Conservation (phyloP, 2,329 filamentous ascomycete genomes). For the Sordariomycetes sp. region DNA sequence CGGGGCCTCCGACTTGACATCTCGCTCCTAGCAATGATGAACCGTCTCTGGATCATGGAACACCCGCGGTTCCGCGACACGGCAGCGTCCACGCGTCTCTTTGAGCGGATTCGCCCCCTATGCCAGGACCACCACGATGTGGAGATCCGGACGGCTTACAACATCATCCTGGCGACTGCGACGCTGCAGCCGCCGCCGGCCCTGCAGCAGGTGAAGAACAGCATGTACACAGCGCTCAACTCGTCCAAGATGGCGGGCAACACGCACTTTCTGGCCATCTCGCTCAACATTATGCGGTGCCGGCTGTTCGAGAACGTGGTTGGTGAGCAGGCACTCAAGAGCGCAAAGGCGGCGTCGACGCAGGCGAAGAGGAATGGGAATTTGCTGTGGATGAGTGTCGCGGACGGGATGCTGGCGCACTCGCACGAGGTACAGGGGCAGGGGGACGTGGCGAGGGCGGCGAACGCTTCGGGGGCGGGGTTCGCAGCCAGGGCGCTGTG, state of each 20-base stretch:
- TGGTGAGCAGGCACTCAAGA: slow-evolving; percentile 68
- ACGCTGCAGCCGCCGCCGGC: slow-evolving; percentile 46
- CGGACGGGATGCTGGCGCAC: slow-evolving; percentile 64
- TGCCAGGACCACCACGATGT: slow-evolving; percentile 58
- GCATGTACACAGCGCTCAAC: slow-evolving; percentile 60
- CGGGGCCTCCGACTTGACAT: slow-evolving; percentile 48
- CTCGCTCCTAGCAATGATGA: slow-evolving; percentile 52
- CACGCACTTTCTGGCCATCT: slow-evolving; percentile 68
- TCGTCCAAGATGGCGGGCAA: slow-evolving; percentile 59
- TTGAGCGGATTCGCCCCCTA: slow-evolving; percentile 53
- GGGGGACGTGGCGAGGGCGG: slow-evolving; percentile 22
- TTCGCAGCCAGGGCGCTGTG: slow-evolving; percentile 6
- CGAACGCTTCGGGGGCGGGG: slow-evolving; percentile 24
- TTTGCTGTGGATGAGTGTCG: slow-evolving; percentile 66
- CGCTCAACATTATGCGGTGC: slow-evolving; percentile 73
- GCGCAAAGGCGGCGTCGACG: slow-evolving; percentile 53
- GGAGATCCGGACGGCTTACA: slow-evolving; percentile 66
- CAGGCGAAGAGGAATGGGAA: slow-evolving; percentile 61
- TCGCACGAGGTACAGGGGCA: slow-evolving; percentile 63
- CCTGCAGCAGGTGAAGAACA: slow-evolving; percentile 66
- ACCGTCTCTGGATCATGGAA: slow-evolving; percentile 60
- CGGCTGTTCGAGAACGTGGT: slow-evolving; percentile 73
- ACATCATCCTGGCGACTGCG: slow-evolving; percentile 59
- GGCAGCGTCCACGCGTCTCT: slow-evolving; percentile 41
- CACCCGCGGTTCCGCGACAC: slow-evolving; percentile 44